Evolutionary conservation across 139 green algal species (phyloP), one percentile per base, ranked within the genome.

Genomic region (Tetradesmus lagerheimii): DNA sequence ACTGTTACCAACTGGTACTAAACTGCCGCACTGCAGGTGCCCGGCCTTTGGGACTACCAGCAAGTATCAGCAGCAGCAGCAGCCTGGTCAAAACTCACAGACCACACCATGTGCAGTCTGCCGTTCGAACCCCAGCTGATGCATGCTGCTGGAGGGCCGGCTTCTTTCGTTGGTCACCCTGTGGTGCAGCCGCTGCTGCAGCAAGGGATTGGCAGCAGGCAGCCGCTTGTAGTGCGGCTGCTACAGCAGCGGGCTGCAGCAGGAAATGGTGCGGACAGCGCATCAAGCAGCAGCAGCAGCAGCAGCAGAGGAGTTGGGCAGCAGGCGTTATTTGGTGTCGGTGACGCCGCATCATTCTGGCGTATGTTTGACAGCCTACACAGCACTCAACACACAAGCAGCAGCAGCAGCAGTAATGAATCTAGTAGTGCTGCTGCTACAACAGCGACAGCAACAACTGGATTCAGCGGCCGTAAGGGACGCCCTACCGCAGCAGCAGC

Each of bases 91-190:
- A 39, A 78, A 25, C 35, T 62, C 6, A n/a, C 37, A n/a, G 82
- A 87, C 27, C 57, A 87, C 35, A 45, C 64, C 1, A 87, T 87
- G 82, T 87, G 82, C 57, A 27, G 57, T 18, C 57, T 87, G 23
- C 82, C 82, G 0, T 87, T 78, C 71, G 82, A 87, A 53, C 82
- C 82, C 25, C 25, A 29, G 27, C 27, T 87, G 53, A 23, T 87
- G 57, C 53, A 87, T 78, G 23, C 20, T 4, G 53, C 82, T 27
- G 57, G 57, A 1, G 20, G 47, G 34, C 82, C 82, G 0, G 53
- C 82, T 16, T 87, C 82, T 14, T 87, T 87, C 79, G 82, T 87
- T 3, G 82, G 82, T 23, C 82, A 87, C 38, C 82, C 82, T 25
- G 35, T 78, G 4, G 39, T 87, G 34, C 23, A 87, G 38, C 35